Percentiles rank a stretch among this genome's conserved stretches.
Evolutionary conservation across 768 basidiomycete genomes (phyloP).

Genomic region (button mushroom (Agaricus bisporus)): DNA sequence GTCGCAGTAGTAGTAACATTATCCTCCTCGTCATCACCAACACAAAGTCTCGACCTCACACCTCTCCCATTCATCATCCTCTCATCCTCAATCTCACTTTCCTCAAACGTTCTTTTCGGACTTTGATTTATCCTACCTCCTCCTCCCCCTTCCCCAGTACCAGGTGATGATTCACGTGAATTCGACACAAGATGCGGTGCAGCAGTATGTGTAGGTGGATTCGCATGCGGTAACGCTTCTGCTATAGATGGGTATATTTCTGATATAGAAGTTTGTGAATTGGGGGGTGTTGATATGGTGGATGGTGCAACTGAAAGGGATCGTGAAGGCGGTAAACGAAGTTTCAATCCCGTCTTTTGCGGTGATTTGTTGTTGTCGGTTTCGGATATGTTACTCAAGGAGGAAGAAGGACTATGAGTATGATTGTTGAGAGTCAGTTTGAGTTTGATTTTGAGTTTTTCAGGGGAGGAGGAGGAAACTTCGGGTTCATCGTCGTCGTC

Average conservation of each 20-base stretch:
- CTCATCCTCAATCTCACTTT: constrained; percentile 17
- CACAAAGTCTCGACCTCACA: constrained; percentile 10
- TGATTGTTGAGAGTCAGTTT: constrained; percentile 6
- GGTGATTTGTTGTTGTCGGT: neutral
- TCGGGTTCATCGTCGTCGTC: neutral
- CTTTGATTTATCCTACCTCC: neutral
- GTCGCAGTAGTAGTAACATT: neutral
- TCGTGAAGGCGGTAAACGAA: constrained; percentile 6
- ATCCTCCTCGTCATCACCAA: neutral
- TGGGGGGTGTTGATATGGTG: constrained; percentile 13
- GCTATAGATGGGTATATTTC: constrained; percentile 7
- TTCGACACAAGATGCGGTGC: constrained; percentile 12
- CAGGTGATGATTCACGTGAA: constrained; percentile 10
- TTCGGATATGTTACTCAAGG: constrained; percentile 11
- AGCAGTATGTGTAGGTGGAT: constrained; percentile 11
- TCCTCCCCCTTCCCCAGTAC: constrained; percentile 8
- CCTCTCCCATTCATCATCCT: constrained; percentile 2
- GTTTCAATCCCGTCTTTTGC: neutral
- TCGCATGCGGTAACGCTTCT: constrained; percentile 9
- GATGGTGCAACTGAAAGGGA: constrained; percentile 19
- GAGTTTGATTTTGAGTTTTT: constrained; percentile 9
- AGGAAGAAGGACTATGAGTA: neutral
- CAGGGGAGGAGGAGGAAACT: neutral
- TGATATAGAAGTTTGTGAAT: constrained; percentile 8
- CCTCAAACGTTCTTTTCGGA: constrained; percentile 31